A percentile compares a stretch with the other conserved stretches of the same genome.
Conservation (phyloP, 768 basidiomycete species). For the Lenzites betulinus region DNA sequence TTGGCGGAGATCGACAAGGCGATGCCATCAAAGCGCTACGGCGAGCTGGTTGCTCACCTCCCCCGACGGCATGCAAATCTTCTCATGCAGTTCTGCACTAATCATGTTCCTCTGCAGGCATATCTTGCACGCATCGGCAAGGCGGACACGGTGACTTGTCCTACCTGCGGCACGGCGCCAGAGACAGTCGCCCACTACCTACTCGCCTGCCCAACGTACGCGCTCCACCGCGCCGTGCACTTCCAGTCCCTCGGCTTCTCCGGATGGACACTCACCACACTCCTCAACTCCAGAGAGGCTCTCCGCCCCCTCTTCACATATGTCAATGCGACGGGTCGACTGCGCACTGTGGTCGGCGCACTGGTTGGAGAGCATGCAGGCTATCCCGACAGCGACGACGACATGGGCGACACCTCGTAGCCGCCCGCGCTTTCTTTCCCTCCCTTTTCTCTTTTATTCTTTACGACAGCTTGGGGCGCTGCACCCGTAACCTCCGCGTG, state of each 20-base stretch:
- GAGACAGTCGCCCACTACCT: slow-evolving; percentile 22
- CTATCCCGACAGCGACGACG: background rate
- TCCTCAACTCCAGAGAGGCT: background rate
- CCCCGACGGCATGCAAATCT: background rate
- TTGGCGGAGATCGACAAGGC: background rate
- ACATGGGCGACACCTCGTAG: background rate
- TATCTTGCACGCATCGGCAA: slow-evolving; percentile 23
- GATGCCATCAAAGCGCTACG: background rate
- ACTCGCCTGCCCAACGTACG: slow-evolving; percentile 15
- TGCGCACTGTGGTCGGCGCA: background rate
- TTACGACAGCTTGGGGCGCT: no score
- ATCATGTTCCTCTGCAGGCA: slow-evolving; percentile 24
- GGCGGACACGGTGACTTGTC: slow-evolving; percentile 4
- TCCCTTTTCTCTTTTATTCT: no score
- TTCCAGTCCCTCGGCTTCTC: background rate
- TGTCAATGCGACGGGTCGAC: background rate
- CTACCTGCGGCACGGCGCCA: background rate
- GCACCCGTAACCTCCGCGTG: no score
- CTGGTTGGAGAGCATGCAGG: no score
- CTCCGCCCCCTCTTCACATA: slow-evolving; percentile 1
- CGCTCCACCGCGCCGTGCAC: background rate
- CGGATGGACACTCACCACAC: background rate
- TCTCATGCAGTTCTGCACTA: background rate
- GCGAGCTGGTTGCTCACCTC: background rate
- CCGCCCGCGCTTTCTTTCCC: no score